phyloP scores from a whole-genome alignment of 768 basidiomycete species.

The Amanita subjunquillea region DNA sequence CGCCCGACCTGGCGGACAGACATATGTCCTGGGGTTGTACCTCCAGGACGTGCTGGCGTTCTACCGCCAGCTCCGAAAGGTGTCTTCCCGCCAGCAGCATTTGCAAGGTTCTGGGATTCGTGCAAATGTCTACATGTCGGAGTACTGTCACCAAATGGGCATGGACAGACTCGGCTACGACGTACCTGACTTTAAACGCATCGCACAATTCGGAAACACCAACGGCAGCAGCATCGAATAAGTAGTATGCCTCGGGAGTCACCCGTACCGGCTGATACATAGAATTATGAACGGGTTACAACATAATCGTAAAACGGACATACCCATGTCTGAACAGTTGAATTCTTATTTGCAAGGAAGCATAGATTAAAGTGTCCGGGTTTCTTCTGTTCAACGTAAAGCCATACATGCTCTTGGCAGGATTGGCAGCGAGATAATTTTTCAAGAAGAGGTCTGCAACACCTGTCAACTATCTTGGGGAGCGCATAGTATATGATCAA shows the following conservation, averaged over 20 bases:
- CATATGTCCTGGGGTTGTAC: slow-evolving; percentile 70
- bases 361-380: slow-evolving; percentile 92
- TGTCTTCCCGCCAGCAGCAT: slow-evolving; percentile 59
- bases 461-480: background rate
- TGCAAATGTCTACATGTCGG: slow-evolving; percentile 51
- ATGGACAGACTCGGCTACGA: background rate
- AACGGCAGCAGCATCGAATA: slow-evolving; percentile 83
- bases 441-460: slow-evolving; percentile 71
- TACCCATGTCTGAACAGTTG: slow-evolving; percentile 89
- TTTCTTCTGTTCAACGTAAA: slow-evolving; percentile 81
- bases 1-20: slow-evolving; percentile 65
- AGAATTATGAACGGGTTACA: slow-evolving; percentile 6
- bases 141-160: background rate
- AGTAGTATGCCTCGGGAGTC: slow-evolving; percentile 78
- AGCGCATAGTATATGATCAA: slow-evolving; percentile 1
- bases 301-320: slow-evolving; percentile 14
- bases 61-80: slow-evolving; percentile 69
- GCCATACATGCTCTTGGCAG: slow-evolving; percentile 90
- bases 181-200: slow-evolving; percentile 86
- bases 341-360: slow-evolving; percentile 88
- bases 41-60: slow-evolving; percentile 70
- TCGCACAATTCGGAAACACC: slow-evolving; percentile 93
- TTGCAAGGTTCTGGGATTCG: slow-evolving; percentile 56
- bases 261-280: slow-evolving; percentile 70
- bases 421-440: slow-evolving; percentile 88